Evolutionary conservation across 257 asterid genomes (phyloP).

Genomic region (Buddleja alternifolia): DNA sequence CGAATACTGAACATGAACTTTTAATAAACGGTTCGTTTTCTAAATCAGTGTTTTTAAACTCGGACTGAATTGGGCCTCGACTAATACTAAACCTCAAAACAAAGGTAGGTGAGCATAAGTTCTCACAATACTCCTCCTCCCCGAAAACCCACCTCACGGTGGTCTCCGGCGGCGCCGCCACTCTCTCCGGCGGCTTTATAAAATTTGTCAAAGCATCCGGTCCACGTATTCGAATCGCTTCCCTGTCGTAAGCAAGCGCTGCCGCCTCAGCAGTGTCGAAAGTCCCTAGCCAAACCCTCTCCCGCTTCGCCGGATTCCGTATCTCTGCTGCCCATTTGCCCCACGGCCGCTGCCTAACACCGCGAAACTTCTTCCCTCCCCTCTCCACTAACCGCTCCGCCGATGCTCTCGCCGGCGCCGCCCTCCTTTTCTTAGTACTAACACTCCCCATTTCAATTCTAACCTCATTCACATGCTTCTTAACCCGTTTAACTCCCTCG

Average conservation of each 20-base stretch:
- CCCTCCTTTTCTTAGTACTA: conserved; percentile 20
- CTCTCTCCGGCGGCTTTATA: conserved; percentile 33
- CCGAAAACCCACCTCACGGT: conserved; percentile 29
- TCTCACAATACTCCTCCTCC: conserved; percentile 30
- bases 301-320: conserved; percentile 52
- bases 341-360: conserved; percentile 81
- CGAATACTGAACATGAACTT: not conserved
- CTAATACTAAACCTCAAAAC: conserved; percentile 31
- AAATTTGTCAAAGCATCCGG: conserved; percentile 61
- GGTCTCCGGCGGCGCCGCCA: no score
- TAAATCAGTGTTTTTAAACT: not conserved
- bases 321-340: conserved; percentile 88
- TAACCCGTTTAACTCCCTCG: conserved; percentile 27
- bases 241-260: conserved; percentile 61
- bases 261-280: conserved; percentile 74
- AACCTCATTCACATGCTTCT: conserved; percentile 53
- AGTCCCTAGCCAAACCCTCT: conserved; percentile 74
- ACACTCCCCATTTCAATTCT: conserved; percentile 31
- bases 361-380: conserved; percentile 50
- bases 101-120: conserved; percentile 48
- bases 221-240: conserved; percentile 64
- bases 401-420: not conserved
- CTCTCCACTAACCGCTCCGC: not conserved
- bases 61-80: not conserved
- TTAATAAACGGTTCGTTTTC: not conserved